Percentiles rank a stretch among this genome's conserved stretches.
Evolutionary conservation across 2,329 filamentous ascomycete species (phyloP).

Genomic region (Fusarium xyrophilum): DNA sequence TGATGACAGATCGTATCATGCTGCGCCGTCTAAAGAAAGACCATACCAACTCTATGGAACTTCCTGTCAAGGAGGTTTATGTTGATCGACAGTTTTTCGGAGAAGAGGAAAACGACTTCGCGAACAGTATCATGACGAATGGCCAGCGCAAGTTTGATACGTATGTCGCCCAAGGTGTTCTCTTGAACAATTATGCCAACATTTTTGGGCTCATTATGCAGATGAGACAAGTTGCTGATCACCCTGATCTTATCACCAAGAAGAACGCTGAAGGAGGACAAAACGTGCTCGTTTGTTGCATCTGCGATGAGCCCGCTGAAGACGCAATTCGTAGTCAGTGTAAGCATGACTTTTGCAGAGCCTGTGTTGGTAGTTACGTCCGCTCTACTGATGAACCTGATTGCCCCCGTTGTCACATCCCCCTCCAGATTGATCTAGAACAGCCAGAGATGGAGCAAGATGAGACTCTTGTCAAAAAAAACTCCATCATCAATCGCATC

Average conservation of each 20-base stretch:
- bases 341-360: slow-evolving; percentile 74
- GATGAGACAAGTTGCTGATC: slow-evolving; percentile 97
- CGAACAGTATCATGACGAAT: slow-evolving; percentile 93
- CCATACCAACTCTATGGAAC: slow-evolving; percentile 91
- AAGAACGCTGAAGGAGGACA: slow-evolving; percentile 86
- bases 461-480: slow-evolving; percentile 85
- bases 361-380: slow-evolving; percentile 63
- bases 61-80: slow-evolving; percentile 92
- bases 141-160: slow-evolving; percentile 90
- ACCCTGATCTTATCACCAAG: slow-evolving; percentile 91
- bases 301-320: slow-evolving; percentile 95
- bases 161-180: slow-evolving; percentile 90
- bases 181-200: slow-evolving; percentile 98
- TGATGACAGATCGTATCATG: slow-evolving; percentile 95
- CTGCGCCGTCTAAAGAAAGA: slow-evolving; percentile 92
- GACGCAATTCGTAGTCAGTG: slow-evolving; percentile 92
- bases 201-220: slow-evolving; percentile 99
- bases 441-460: slow-evolving; percentile 96
- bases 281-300: slow-evolving; percentile 89
- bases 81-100: slow-evolving; percentile 96
- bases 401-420: slow-evolving; percentile 92
- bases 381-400: slow-evolving; percentile 77
- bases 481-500: slow-evolving; percentile 97
- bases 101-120: slow-evolving; percentile 95
- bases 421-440: slow-evolving; percentile 88